phyloP scores from a whole-genome alignment of 495 filamentous ascomycete species.

The Terfezia boudieri region DNA sequence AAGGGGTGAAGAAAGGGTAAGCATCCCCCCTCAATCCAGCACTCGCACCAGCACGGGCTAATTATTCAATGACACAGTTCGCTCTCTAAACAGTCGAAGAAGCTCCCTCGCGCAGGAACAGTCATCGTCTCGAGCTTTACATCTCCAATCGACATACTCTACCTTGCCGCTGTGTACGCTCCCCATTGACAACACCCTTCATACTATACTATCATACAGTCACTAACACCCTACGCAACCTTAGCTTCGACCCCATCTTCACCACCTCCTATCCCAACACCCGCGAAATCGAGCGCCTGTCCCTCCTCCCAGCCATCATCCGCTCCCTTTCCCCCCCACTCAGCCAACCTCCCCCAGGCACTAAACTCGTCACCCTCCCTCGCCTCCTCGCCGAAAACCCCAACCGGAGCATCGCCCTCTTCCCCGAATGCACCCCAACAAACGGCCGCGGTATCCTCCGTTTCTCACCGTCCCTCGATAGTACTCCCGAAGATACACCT shows the following conservation, averaged over 20 bases:
- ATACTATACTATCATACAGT: not conserved
- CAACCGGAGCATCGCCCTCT: conserved; percentile 55
- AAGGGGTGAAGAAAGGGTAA: conserved; percentile 75
- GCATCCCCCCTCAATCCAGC: conserved; percentile 3
- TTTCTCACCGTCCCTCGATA: conserved; percentile 49
- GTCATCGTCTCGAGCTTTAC: conserved; percentile 81
- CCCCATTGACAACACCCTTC: not conserved
- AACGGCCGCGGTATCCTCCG: conserved; percentile 83
- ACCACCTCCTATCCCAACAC: conserved; percentile 55
- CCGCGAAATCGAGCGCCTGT: conserved; percentile 48
- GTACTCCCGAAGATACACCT: conserved; percentile 35
- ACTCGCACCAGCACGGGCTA: not conserved
- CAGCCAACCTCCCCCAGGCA: conserved; percentile 25
- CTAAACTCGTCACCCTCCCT: conserved; percentile 34
- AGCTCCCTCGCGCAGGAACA: conserved; percentile 47
- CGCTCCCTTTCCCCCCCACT: conserved; percentile 44
- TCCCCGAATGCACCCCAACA: conserved; percentile 82
- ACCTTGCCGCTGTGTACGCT: conserved; percentile 92
- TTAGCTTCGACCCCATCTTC: conserved; percentile 41
- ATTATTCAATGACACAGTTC: conserved; percentile 21
- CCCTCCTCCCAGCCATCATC: conserved; percentile 48
- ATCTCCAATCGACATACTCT: conserved; percentile 77
- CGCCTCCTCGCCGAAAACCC: conserved; percentile 35
- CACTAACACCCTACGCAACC: not conserved
- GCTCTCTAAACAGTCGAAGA: conserved; percentile 35